Base-by-base conservation (phyloP, 257 asterid genomes). In the Solanum tarijense region DNA sequence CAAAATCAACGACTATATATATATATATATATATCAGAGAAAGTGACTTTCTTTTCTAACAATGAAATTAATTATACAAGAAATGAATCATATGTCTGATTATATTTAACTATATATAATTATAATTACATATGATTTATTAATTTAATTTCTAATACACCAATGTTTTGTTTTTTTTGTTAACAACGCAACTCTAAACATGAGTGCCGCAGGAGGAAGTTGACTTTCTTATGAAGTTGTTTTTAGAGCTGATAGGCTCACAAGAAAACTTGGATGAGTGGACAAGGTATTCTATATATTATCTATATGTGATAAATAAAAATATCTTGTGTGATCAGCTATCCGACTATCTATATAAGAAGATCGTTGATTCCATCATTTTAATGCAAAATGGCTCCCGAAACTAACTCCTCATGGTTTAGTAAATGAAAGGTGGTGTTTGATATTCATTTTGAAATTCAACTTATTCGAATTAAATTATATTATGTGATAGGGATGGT, bases 191-290 rank as follows among this genome's bases (percentile, higher is more conserved):
- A 60, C 27, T 60, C 25, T 55, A 3, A 55, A 46, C 16, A 32
- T 43, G 68, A 41, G 89, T 90, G 78, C 60, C 9, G 72, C 86
- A 83, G 86, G 73, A 83, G 52, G 86, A 83, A 46, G 86, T 83
- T 83, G 48, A 62, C 2, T 83, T 83, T 55, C 71, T 83, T 20
- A 83, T 83, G 86, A 18, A 62, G 23, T 48, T 83, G 74, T 32
- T 83, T 83, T 9, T 20, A 20, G 52, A 83, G 18, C 21, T 29
- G 18, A 3, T 21, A 35, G 12, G 46, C 66, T 83, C 38, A 35
- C 66, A n/a, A 32, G 46, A 52, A 62, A 29, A 34, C 21, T 32
- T 83, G 72, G 62, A 36, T 23, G 86, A 83, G 43, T 48, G 41
- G 31, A 34, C 12, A 23, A 83, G 86, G 73, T 83, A 83, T 23